phyloP scores from a whole-genome alignment of 1,284 basidiomycete species.

The Lentinus polychrous region DNA sequence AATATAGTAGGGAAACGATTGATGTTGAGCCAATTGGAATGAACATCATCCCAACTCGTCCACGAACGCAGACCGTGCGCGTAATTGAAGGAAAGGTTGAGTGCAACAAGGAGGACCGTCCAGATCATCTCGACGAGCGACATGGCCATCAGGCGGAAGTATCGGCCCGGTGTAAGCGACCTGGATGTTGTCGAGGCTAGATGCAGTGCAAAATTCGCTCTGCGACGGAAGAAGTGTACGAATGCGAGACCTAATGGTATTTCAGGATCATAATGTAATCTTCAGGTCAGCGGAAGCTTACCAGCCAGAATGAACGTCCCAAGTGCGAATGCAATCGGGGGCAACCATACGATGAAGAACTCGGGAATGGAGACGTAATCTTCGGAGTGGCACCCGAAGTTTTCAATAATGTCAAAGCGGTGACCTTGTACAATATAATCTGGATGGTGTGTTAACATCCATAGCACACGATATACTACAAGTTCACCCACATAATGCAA shows the following conservation, averaged over 20 bases:
- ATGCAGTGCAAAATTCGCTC: slow-evolving; percentile 13
- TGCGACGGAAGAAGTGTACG: slow-evolving; percentile 7
- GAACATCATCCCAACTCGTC: slow-evolving; percentile 30
- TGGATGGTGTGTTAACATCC: slow-evolving; percentile 9
- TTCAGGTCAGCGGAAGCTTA: slow-evolving; percentile 7
- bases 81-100: slow-evolving; percentile 23
- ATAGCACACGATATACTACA: neutral
- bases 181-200: slow-evolving; percentile 7
- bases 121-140: slow-evolving; percentile 22
- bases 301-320: slow-evolving; percentile 16
- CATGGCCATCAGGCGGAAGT: slow-evolving; percentile 14
- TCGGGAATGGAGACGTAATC: slow-evolving; percentile 18
- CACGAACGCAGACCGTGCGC: slow-evolving; percentile 24
- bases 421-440: slow-evolving; percentile 30
- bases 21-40: slow-evolving; percentile 29
- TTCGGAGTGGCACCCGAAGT: slow-evolving; percentile 26
- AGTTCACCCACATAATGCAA: slow-evolving; percentile 23
- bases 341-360: slow-evolving; percentile 18
- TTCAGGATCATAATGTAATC: neutral
- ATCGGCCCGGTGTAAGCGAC: slow-evolving; percentile 10
- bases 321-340: slow-evolving; percentile 17
- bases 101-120: slow-evolving; percentile 23
- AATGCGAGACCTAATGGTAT: slow-evolving; percentile 5
- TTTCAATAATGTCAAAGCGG: slow-evolving; percentile 31
- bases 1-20: slow-evolving; percentile 11